Evolutionary conservation across 2,329 filamentous ascomycete genomes (phyloP), one percentile per base, ranked within the genome.

Genomic region (Nothophoma quercina): DNA sequence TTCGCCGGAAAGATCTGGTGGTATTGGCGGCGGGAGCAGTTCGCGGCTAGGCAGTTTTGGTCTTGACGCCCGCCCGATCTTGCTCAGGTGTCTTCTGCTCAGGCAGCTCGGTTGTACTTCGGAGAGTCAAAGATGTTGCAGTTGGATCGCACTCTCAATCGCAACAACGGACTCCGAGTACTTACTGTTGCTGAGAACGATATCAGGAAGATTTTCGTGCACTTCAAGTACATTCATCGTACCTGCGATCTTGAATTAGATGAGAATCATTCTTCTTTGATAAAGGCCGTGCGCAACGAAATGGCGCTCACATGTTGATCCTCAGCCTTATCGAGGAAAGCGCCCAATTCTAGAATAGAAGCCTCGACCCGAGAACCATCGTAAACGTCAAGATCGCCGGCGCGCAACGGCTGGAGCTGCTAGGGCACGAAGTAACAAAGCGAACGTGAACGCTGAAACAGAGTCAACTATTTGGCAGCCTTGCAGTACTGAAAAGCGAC

Each of bases 321-420:
- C 12, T 26, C 35, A 39, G 32, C 50, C 50, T 16, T 43, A 40
- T 47, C 38, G 28, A 45, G 42, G 16, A 47, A 53, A 53, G 50
- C 38, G 42, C 25, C 36, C 30, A 47, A 32, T 36, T 47, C 50
- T 39, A 47, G 50, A 42, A 28, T 26, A n/a, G 32, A n/a, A n/a
- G n/a, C n/a, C n/a, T 32, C 32, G 19, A 38, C 25, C 38, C 38
- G 42, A 19, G 32, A 52, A 38, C 36, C 33, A 43, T 47, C 50
- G 38, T 53, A 47, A 53, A 47, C 50, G 38, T 47, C 22, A 34
- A 52, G 50, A 43, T 53, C 50, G 43, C 50, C 42, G 36, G 36
- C 32, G 36, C 38, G 32, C 25, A 42, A 53, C 43, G 38, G 38
- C 35, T 10, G 22, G 18, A 22, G 16, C n/a, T 22, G 30, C 32